Conservation (phyloP, 1,139 yeast species). For the Yamadazyma sp. region DNA sequence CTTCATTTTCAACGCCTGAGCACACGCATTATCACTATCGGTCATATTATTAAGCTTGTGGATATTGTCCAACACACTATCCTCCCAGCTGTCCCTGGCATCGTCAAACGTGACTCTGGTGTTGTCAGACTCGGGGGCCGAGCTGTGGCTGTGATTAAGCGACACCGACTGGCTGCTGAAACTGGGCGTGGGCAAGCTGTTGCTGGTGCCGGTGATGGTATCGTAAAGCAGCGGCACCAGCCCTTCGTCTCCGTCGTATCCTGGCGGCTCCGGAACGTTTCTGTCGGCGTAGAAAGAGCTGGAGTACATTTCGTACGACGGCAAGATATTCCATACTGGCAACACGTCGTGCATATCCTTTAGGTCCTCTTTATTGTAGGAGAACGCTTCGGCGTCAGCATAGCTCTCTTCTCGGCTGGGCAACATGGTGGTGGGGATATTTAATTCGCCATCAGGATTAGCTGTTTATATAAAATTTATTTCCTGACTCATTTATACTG, state of each 20-base stretch:
- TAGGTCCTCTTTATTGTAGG: constrained; percentile 9
- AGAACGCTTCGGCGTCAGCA: constrained; percentile 7
- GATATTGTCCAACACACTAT: constrained; percentile 40
- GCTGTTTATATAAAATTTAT: too few relatives aligned
- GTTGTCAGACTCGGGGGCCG: too few relatives aligned
- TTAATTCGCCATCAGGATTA: not conserved
- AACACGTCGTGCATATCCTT: constrained; percentile 10
- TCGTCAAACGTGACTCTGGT: constrained; percentile 26
- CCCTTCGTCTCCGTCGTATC: constrained; percentile 10
- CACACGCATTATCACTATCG: constrained; percentile 23
- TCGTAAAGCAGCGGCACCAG: not conserved
- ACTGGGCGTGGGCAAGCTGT: too few relatives aligned
- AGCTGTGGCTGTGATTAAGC: too few relatives aligned
- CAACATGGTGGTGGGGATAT: constrained; percentile 5
- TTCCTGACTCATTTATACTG: too few relatives aligned
- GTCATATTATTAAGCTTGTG: constrained; percentile 33
- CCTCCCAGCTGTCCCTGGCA: constrained; percentile 31
- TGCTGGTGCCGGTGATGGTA: too few relatives aligned
- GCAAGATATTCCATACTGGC: constrained; percentile 31
- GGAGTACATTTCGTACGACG: constrained; percentile 26
- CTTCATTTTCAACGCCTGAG: constrained; percentile 29
- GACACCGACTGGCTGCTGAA: not conserved
- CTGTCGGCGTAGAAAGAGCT: constrained; percentile 7
- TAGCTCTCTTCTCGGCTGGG: constrained; percentile 7
- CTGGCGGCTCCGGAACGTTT: constrained; percentile 16